Base-by-base conservation (phyloP, 2,329 filamentous ascomycete species). In the Orbilia javanica region DNA sequence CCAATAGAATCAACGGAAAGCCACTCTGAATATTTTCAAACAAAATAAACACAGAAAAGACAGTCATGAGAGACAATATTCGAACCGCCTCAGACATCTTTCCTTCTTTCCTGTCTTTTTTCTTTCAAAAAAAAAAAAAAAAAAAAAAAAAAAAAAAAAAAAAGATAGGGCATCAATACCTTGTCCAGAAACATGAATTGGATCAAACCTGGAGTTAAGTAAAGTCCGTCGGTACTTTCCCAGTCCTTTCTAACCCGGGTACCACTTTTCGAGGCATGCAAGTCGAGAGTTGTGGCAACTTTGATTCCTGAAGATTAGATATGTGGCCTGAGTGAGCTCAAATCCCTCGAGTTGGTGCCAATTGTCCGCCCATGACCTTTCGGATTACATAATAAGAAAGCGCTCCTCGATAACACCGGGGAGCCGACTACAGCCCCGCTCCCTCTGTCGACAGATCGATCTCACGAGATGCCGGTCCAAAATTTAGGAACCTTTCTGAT, bases 261-360 rank as follows among this genome's bases (percentile, higher is more conserved):
- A 39, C 55, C 34, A 42, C 20, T 27, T 27, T 60, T 27, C 8
- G 31, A 42, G 22, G 34, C 42, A 60, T 60, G 55, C 34, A 60
- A 42, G 6, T 8, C 20, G 18, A 36, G 20, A 34, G 55, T 20
- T 60, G 34, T 60, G 55, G 34, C 18, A 25, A 42, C 31, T 13
- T 60, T 20, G 55, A 60, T 42, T 39, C 34, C 11, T 60, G 18
- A 60, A 25, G 31, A 11, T 42, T 42, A 20, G 20, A 60, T 42
- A 42, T 60, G 55, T 60, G 55, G 34, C 34, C 55, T 34, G 55
- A 42, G 34, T 11, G 20, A 60, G 31, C 10, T 39, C 55, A 42
- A 60, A 60, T 39, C 53, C 31, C 53, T 60, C 34, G 53, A 60
- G 53, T 60, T 60, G 53, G 53, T 60, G 25, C 53, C 34, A 7